Conservation (phyloP, 495 filamentous ascomycete species). For the Penicillium fimorum region DNA sequence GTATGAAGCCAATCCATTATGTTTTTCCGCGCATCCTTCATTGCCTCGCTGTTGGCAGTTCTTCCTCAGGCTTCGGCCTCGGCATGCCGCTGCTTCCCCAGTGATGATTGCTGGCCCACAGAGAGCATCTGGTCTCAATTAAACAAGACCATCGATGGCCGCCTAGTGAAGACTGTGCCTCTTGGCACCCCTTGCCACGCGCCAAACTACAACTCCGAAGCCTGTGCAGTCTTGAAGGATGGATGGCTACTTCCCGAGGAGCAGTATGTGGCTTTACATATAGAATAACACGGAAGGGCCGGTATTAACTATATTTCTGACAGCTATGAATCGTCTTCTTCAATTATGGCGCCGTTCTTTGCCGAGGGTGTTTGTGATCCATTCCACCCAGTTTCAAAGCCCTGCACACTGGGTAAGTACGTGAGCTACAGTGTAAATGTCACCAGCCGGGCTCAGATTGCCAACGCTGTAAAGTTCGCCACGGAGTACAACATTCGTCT, state of each 20-base stretch:
- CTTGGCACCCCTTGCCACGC: conserved; percentile 48
- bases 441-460: conserved; percentile 28
- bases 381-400: conserved; percentile 44
- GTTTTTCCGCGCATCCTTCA: not conserved
- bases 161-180: conserved; percentile 46
- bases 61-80: conserved; percentile 10
- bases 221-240: conserved; percentile 31
- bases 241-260: conserved; percentile 29
- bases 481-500: conserved; percentile 56
- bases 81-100: conserved; percentile 35
- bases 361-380: conserved; percentile 55
- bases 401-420: conserved; percentile 60
- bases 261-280: conserved; percentile 26
- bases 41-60: conserved; percentile 14
- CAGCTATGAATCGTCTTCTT: conserved; percentile 39
- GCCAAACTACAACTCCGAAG: conserved; percentile 30
- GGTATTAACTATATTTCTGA: not conserved
- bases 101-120: conserved; percentile 49
- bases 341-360: conserved; percentile 44
- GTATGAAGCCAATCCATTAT: not conserved
- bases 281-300: not conserved
- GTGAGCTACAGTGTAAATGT: conserved; percentile 51
- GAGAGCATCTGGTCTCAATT: conserved; percentile 38
- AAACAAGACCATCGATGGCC: conserved; percentile 43
- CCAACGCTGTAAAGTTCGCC: conserved; percentile 46